These are phyloP conservation scores for Podospora sp. DNA, from an alignment of 495 filamentous ascomycete genomes.

Conservation along the genomic window DNA sequence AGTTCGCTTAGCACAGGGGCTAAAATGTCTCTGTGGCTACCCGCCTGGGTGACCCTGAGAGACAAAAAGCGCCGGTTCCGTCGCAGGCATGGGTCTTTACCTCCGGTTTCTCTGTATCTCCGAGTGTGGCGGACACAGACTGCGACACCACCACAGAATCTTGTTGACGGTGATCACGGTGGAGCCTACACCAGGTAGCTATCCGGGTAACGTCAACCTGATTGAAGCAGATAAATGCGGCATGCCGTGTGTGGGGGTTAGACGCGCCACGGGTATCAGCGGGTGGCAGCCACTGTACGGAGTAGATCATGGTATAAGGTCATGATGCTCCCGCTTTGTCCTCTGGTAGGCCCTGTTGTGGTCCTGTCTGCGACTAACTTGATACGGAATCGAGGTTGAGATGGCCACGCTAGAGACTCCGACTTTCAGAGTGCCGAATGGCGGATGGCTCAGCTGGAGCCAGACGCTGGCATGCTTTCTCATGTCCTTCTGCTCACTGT, in stretches of 20 bases:
- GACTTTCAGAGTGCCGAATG: not conserved
- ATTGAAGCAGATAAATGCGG: not conserved
- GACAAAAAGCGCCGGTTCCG: not conserved
- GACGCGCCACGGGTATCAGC: not conserved
- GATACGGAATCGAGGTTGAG: not conserved
- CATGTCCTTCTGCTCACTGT: conserved; percentile 27
- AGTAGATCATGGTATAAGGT: not conserved
- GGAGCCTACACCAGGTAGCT: not conserved
- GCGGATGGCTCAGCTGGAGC: conserved; percentile 21
- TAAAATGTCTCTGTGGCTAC: not conserved
- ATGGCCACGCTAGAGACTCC: not conserved
- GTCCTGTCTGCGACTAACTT: not conserved
- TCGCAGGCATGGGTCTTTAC: not conserved
- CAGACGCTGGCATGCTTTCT: conserved; percentile 31
- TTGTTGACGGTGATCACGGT: not conserved
- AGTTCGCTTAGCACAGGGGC: not conserved
- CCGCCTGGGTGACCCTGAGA: not conserved
- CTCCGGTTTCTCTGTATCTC: not conserved
- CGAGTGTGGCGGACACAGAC: not conserved
- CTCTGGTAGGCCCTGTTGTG: not conserved
- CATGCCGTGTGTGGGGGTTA: not conserved
- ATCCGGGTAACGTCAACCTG: not conserved
- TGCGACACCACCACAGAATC: not conserved
- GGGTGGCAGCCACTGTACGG: not conserved
- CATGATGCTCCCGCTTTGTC: not conserved